These are phyloP conservation scores for Schizonepeta tenuifolia DNA, from an alignment of 257 asterid genomes.

Conservation along the genomic window DNA sequence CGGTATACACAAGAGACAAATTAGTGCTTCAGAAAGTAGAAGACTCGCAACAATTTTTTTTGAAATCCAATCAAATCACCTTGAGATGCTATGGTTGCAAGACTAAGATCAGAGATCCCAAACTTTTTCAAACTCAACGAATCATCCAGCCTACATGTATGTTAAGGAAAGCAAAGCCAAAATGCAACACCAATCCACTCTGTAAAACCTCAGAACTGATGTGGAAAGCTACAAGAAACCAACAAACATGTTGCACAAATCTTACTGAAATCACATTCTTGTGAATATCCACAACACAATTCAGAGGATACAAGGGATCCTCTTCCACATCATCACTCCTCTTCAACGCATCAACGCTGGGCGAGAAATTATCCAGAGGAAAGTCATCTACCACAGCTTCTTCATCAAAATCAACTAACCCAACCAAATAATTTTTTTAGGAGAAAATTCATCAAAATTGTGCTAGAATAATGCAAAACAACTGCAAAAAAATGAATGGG, in stretches of 20 bases:
- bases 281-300: slow-evolving; percentile 13
- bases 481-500: not conserved
- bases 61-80: slow-evolving; percentile 45
- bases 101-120: slow-evolving; percentile 84
- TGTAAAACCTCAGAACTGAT: not conserved
- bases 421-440: not conserved
- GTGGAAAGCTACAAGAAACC: not conserved
- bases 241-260: not conserved
- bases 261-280: slow-evolving; percentile 6
- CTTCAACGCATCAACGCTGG: slow-evolving; percentile 28
- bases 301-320: slow-evolving; percentile 70
- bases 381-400: slow-evolving; percentile 46
- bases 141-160: slow-evolving; percentile 65
- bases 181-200: not conserved
- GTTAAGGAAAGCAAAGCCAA: slow-evolving; percentile 48
- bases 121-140: slow-evolving; percentile 68
- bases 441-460: not conserved
- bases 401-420: slow-evolving; percentile 56
- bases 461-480: not conserved
- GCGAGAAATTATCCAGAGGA: slow-evolving; percentile 43
- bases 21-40: not conserved
- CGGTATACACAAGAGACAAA: slow-evolving; percentile 16
- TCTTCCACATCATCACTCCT: slow-evolving; percentile 44
- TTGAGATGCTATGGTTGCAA: slow-evolving; percentile 88
- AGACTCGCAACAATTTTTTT: not conserved